These are phyloP conservation scores for Gonapodya prolifera DNA, from an alignment of 192 early-diverging fungal genomes.

Conservation along the genomic window DNA sequence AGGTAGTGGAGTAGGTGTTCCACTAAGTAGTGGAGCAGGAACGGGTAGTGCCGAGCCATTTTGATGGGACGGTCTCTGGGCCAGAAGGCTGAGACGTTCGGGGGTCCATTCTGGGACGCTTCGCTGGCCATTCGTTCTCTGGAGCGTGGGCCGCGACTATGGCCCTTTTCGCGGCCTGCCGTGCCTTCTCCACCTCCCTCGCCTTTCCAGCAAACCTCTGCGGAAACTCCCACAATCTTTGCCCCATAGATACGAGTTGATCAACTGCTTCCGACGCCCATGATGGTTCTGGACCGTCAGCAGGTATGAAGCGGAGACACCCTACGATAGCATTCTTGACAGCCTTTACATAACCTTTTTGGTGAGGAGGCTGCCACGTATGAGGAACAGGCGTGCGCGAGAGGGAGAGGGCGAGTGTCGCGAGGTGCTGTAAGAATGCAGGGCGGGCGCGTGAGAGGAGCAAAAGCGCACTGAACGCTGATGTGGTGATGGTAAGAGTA, in stretches of 20 bases:
- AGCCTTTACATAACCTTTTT: not conserved
- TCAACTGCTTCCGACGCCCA: not conserved
- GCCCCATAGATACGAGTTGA: not conserved
- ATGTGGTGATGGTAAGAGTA: not conserved
- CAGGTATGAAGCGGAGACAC: not conserved
- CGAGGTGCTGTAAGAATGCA: not conserved
- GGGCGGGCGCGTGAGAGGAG: not conserved
- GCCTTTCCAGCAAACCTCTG: not conserved
- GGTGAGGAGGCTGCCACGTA: not conserved
- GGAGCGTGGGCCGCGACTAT: not conserved
- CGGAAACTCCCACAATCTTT: not conserved
- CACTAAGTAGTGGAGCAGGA: not conserved
- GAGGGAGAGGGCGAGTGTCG: not conserved
- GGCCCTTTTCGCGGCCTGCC: not conserved
- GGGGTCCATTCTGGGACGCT: not conserved
- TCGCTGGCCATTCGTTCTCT: too few relatives aligned
- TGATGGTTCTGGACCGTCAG: not conserved
- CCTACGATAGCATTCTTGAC: not conserved
- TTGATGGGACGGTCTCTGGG: too few relatives aligned
- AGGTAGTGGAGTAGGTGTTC: not conserved
- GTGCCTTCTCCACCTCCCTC: not conserved
- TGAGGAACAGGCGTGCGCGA: not conserved
- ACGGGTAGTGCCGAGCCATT: not conserved
- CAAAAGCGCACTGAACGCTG: not conserved
- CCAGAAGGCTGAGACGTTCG: too few relatives aligned